phyloP scores from a whole-genome alignment of 768 basidiomycete species.

The Termitomyces sp. region DNA sequence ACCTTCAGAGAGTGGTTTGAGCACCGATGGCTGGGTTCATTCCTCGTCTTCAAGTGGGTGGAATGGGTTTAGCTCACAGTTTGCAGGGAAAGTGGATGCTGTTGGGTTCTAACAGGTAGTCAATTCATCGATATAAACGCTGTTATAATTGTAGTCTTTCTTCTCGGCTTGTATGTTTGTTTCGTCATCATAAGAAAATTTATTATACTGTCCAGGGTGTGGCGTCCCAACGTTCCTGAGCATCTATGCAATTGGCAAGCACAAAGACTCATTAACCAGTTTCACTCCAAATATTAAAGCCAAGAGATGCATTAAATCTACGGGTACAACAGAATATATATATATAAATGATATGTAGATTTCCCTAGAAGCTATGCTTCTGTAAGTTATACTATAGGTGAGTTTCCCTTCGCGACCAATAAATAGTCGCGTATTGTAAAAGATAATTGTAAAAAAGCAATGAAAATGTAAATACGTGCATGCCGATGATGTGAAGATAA shows the following conservation, averaged over 20 bases:
- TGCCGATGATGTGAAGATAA: neutral
- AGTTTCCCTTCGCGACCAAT: neutral
- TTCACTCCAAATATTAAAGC: neutral
- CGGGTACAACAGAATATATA: too few relatives aligned
- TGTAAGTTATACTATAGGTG: neutral
- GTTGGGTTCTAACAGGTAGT: neutral
- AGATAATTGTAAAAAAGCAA: neutral
- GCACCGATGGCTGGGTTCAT: constrained; percentile 17
- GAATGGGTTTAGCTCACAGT: constrained; percentile 38
- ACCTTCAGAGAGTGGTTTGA: constrained; percentile 13
- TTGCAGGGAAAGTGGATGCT: constrained; percentile 13
- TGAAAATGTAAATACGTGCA: neutral
- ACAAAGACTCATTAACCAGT: neutral
- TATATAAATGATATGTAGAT: neutral
- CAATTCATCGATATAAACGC: neutral
- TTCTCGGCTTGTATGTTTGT: neutral
- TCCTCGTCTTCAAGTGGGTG: constrained; percentile 26
- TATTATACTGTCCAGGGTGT: neutral
- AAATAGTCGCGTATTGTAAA: neutral
- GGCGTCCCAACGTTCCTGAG: neutral
- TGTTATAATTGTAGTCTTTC: neutral
- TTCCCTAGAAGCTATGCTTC: neutral
- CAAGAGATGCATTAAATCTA: too few relatives aligned
- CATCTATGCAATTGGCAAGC: too few relatives aligned
- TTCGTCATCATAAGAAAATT: neutral